Evolutionary conservation across 345 rosid genomes (phyloP).

Genomic region (Corchorus capsularis): DNA sequence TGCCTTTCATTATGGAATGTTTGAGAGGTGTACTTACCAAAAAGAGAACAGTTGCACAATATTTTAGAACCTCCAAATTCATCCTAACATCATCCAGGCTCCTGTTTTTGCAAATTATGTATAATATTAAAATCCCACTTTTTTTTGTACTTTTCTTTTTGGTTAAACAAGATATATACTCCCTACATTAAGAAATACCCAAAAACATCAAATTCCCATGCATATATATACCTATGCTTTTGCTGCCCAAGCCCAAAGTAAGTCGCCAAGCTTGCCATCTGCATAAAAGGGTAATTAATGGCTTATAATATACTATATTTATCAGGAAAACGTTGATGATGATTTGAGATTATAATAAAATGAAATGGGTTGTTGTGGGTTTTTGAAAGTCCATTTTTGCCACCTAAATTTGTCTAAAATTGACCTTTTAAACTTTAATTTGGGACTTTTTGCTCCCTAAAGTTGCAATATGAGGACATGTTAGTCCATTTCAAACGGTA

Average conservation of each 20-base stretch:
- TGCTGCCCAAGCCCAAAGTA: slow-evolving; percentile 92
- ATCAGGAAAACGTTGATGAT: background rate
- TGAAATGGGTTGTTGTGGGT: no score
- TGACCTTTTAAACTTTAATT: no score
- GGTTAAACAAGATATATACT: background rate
- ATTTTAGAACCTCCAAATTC: slow-evolving; percentile 89
- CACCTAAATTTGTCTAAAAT: no score
- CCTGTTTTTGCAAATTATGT: slow-evolving; percentile 30
- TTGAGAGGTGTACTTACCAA: slow-evolving; percentile 45
- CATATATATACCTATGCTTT: slow-evolving; percentile 64
- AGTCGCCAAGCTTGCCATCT: slow-evolving; percentile 92
- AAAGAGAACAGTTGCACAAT: slow-evolving; percentile 85
- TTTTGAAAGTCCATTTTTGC: no score
- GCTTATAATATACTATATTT: no score
- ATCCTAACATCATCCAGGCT: slow-evolving; percentile 90
- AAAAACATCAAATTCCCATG: background rate
- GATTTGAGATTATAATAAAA: no score
- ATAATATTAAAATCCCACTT: background rate
- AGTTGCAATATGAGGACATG: no score
- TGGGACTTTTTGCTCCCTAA: no score
- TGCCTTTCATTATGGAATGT: background rate
- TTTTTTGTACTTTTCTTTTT: background rate
- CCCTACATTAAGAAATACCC: background rate
- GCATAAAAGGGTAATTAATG: slow-evolving; percentile 6
- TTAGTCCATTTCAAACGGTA: no score